A percentile compares a stretch with the other conserved stretches of the same genome.
These are phyloP conservation scores for Leucosporidium yakuticum DNA, from an alignment of 768 basidiomycete species.

Conservation along the genomic window DNA sequence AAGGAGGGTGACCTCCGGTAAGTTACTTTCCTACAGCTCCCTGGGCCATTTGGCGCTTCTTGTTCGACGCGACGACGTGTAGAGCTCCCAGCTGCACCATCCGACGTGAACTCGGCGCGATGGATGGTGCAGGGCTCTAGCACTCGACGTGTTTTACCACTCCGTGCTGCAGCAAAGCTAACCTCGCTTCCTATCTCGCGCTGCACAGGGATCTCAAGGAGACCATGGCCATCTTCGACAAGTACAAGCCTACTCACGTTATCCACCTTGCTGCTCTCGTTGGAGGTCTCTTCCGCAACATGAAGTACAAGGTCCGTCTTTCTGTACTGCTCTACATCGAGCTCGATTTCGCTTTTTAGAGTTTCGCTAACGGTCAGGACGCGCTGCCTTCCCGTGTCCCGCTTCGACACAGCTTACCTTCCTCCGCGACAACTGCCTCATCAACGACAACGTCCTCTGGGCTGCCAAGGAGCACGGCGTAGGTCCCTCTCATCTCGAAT, in stretches of 20 bases:
- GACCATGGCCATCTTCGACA: conserved; percentile 55
- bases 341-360: not conserved
- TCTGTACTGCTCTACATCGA: no score
- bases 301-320: conserved; percentile 72
- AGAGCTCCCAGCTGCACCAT: not conserved
- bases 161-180: not conserved
- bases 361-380: not conserved
- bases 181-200: not conserved
- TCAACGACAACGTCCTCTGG: conserved; percentile 90
- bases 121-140: not conserved
- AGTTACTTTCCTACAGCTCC: not conserved
- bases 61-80: not conserved
- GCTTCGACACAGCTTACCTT: conserved; percentile 62
- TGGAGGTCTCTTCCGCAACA: conserved; percentile 91
- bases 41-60: not conserved
- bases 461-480: conserved; percentile 58
- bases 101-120: not conserved
- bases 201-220: conserved; percentile 13
- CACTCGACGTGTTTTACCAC: not conserved
- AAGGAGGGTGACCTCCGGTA: conserved; percentile 81
- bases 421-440: conserved; percentile 86
- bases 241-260: conserved; percentile 90
- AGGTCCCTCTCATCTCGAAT: not conserved
- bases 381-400: not conserved
- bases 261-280: conserved; percentile 94